These are phyloP conservation scores for Clarireedia homoeocarpa DNA, from an alignment of 2,329 filamentous ascomycete genomes.

Conservation along the genomic window DNA sequence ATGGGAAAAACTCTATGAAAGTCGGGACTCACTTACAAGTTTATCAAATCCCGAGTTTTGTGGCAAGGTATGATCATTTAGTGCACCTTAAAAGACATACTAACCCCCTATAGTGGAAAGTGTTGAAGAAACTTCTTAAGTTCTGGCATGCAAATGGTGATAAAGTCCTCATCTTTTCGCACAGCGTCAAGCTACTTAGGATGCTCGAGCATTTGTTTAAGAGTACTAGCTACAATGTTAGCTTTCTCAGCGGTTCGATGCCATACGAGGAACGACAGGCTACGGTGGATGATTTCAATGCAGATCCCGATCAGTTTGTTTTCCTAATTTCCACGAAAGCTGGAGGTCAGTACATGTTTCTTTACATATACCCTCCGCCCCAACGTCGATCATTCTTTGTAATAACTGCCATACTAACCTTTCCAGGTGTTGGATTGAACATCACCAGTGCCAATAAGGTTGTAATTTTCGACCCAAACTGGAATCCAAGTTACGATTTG, in stretches of 20 bases:
- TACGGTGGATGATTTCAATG: conserved; percentile 85
- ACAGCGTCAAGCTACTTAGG: conserved; percentile 76
- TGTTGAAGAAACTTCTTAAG: conserved; percentile 75
- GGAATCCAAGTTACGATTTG: conserved; percentile 91
- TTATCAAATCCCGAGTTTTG: conserved; percentile 86
- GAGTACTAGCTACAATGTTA: conserved; percentile 83
- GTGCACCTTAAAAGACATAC: neutral
- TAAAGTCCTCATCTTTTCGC: conserved; percentile 93
- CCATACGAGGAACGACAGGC: conserved; percentile 74
- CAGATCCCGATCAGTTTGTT: conserved; percentile 78
- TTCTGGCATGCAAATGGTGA: conserved; percentile 88
- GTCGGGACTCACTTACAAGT: conserved; percentile 70
- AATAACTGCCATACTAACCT: neutral
- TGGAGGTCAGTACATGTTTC: conserved; percentile 42
- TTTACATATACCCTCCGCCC: neutral
- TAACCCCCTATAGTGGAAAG: conserved; percentile 58
- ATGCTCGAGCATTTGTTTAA: conserved; percentile 82
- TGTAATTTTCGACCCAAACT: conserved; percentile 93
- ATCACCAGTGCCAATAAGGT: conserved; percentile 98
- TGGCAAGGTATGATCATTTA: conserved; percentile 51
- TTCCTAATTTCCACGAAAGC: conserved; percentile 94
- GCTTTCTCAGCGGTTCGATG: conserved; percentile 82
- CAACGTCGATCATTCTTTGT: neutral
- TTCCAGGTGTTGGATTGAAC: conserved; percentile 70
- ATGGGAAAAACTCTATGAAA: conserved; percentile 67